Conservation (phyloP, 2,329 filamentous ascomycete genomes). For the Rhinocladiella similis region DNA sequence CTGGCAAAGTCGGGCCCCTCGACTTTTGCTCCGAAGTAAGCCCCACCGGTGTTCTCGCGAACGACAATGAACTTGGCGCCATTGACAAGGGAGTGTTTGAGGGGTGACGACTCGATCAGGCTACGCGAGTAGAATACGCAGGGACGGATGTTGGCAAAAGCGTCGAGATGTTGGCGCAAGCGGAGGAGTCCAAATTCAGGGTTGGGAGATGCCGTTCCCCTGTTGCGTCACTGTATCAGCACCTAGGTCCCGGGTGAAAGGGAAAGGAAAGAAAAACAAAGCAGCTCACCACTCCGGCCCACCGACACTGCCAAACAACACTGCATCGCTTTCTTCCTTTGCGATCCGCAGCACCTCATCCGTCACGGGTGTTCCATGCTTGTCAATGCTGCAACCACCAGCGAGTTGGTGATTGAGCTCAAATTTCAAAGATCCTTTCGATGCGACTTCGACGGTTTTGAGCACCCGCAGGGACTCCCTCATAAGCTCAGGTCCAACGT, state of each 20-base stretch:
- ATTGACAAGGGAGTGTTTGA: constrained; percentile 47
- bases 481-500: constrained; percentile 69
- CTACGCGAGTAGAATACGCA: constrained; percentile 49
- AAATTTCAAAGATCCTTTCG: constrained; percentile 59
- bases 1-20: constrained; percentile 47
- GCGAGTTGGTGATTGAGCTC: constrained; percentile 65
- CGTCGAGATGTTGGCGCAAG: constrained; percentile 31
- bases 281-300: constrained; percentile 56
- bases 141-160: constrained; percentile 54
- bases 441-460: constrained; percentile 42
- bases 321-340: constrained; percentile 59
- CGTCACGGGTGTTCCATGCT: constrained; percentile 64
- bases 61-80: constrained; percentile 76
- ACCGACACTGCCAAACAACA: constrained; percentile 68
- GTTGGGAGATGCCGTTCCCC: constrained; percentile 28
- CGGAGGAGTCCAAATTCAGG: constrained; percentile 29
- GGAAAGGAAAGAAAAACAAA: constrained; percentile 47
- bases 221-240: constrained; percentile 23
- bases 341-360: constrained; percentile 60
- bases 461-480: constrained; percentile 63
- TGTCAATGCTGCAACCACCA: constrained; percentile 67
- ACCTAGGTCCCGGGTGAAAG: no score
- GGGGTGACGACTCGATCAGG: constrained; percentile 38
- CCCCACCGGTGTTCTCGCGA: constrained; percentile 45
- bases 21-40: constrained; percentile 48